These are phyloP conservation scores for Drechslera avenae DNA, from an alignment of 2,329 filamentous ascomycete genomes.

Conservation along the genomic window DNA sequence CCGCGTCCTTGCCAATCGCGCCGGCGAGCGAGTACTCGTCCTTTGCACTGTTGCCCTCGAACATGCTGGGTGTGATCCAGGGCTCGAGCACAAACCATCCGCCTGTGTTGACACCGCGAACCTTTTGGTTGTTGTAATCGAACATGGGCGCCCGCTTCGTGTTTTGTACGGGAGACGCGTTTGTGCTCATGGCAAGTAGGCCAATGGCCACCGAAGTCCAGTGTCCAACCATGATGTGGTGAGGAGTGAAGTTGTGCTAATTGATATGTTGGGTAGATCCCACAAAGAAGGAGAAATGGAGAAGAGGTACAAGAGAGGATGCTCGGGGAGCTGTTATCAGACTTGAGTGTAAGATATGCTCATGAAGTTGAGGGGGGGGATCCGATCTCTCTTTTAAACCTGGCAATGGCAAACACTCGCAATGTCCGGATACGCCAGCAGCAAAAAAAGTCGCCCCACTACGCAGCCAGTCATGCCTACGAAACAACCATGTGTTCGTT, in stretches of 20 bases:
- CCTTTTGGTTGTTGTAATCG: slow-evolving; percentile 59
- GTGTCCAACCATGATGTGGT: slow-evolving; percentile 34
- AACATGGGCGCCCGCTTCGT: slow-evolving; percentile 51
- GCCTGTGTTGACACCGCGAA: slow-evolving; percentile 69
- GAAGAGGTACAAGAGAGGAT: slow-evolving; percentile 3
- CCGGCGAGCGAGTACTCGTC: slow-evolving; percentile 64
- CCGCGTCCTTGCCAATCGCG: slow-evolving; percentile 56
- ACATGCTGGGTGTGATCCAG: slow-evolving; percentile 68
- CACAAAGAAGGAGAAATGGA: slow-evolving; percentile 9
- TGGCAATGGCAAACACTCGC: background rate
- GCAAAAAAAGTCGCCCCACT: slow-evolving; percentile 6
- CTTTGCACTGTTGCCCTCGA: slow-evolving; percentile 58
- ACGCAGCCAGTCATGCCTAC: slow-evolving; percentile 3
- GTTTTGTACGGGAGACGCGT: slow-evolving; percentile 38
- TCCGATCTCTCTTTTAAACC: slow-evolving; percentile 10
- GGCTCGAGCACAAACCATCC: slow-evolving; percentile 69
- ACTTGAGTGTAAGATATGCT: slow-evolving; percentile 7
- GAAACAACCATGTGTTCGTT: slow-evolving; percentile 13
- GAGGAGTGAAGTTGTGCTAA: slow-evolving; percentile 14
- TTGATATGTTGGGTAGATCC: slow-evolving; percentile 14
- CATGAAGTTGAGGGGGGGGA: slow-evolving; percentile 14
- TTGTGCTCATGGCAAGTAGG: slow-evolving; percentile 38
- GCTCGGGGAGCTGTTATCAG: slow-evolving; percentile 1
- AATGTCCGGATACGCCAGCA: background rate
- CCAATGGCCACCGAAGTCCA: slow-evolving; percentile 35